phyloP scores from a whole-genome alignment of 768 basidiomycete species.

The Hericium erinaceus region DNA sequence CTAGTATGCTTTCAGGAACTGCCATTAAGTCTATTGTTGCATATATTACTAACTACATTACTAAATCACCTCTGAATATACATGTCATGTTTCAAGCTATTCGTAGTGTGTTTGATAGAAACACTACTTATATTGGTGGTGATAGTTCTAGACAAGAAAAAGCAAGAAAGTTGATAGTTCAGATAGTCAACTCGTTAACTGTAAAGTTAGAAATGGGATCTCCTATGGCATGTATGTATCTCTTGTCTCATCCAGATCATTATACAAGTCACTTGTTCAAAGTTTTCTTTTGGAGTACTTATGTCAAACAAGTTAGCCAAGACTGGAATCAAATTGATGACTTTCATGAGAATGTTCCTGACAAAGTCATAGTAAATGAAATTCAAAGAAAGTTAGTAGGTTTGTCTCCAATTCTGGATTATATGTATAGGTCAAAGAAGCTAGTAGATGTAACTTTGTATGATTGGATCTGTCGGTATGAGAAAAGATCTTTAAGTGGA shows the following conservation, averaged over 20 bases:
- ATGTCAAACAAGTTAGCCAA: slow-evolving; percentile 17
- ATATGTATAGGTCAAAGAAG: slow-evolving; percentile 19
- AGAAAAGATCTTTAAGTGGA: neutral
- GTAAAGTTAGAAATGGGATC: slow-evolving; percentile 28
- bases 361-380: slow-evolving; percentile 10
- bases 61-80: slow-evolving; percentile 30
- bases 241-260: slow-evolving; percentile 28
- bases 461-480: slow-evolving; percentile 15
- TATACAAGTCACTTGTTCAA: slow-evolving; percentile 29
- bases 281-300: slow-evolving; percentile 25
- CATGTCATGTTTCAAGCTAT: slow-evolving; percentile 28
- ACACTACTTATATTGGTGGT: slow-evolving; percentile 14
- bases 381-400: slow-evolving; percentile 11
- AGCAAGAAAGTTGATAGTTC: slow-evolving; percentile 23
- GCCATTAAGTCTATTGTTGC: slow-evolving; percentile 28
- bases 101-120: slow-evolving; percentile 15
- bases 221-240: slow-evolving; percentile 28
- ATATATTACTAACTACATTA: slow-evolving; percentile 36
- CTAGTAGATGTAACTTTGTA: slow-evolving; percentile 18
- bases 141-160: slow-evolving; percentile 7
- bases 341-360: neutral
- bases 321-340: slow-evolving; percentile 7
- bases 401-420: slow-evolving; percentile 24
- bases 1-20: slow-evolving; percentile 30
- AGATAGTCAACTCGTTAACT: slow-evolving; percentile 28